Conservation (phyloP, 495 filamentous ascomycete species). For the Aspergillus haitiensis region DNA sequence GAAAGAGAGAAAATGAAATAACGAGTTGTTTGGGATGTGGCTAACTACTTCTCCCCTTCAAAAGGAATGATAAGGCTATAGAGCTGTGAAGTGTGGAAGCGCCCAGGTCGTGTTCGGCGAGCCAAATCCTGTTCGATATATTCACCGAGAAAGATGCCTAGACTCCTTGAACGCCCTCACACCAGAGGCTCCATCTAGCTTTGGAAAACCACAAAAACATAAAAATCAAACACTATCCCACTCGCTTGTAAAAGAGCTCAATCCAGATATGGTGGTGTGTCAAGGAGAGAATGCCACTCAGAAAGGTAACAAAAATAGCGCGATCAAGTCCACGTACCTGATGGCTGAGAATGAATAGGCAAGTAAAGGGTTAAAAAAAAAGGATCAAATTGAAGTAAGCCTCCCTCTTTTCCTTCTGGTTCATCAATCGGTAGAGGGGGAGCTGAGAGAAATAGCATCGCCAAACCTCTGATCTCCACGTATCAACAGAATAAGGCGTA, state of each 20-base stretch:
- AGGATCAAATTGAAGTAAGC: slow-evolving; percentile 3
- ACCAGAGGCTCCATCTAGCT: slow-evolving; percentile 5
- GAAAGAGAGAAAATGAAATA: not conserved
- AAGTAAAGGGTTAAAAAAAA: not conserved
- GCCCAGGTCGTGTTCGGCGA: slow-evolving; percentile 6
- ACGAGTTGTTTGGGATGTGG: slow-evolving; percentile 4
- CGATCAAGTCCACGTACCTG: not conserved
- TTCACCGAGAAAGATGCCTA: not conserved
- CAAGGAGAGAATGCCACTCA: slow-evolving; percentile 3
- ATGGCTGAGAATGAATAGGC: not conserved
- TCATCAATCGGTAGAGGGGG: slow-evolving; percentile 1
- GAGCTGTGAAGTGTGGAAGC: not conserved
- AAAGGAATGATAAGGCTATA: slow-evolving; percentile 9
- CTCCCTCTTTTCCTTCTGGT: not conserved
- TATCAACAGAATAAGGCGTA: not conserved
- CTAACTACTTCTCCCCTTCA: slow-evolving; percentile 6
- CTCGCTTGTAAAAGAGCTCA: not conserved
- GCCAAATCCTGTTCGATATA: not conserved
- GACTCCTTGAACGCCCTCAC: not conserved
- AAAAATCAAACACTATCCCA: not conserved
- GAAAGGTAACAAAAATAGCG: not conserved
- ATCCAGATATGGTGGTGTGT: not conserved
- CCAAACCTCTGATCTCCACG: not conserved
- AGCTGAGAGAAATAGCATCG: slow-evolving; percentile 1
- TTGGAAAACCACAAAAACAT: not conserved